These are phyloP conservation scores for Murraya koenigii DNA, from an alignment of 345 rosid genomes.

Conservation along the genomic window DNA sequence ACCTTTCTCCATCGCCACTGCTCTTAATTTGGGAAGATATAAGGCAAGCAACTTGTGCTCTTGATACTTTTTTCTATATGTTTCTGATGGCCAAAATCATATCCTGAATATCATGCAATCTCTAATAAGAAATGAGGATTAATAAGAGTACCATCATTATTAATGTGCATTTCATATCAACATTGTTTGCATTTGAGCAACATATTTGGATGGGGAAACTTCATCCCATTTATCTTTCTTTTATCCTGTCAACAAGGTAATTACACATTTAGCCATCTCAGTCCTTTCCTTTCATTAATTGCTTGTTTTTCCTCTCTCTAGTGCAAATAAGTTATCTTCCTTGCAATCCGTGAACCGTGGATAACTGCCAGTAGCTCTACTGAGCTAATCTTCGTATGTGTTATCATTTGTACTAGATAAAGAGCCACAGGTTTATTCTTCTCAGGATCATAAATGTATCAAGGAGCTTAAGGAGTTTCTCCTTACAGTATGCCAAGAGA, in stretches of 20 bases:
- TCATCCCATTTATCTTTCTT: neutral
- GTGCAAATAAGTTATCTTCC: neutral
- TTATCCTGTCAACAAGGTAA: neutral
- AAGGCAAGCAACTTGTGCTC: conserved; percentile 43
- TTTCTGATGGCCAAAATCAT: neutral
- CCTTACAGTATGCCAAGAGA: conserved; percentile 50
- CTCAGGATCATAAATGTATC: conserved; percentile 62
- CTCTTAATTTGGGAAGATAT: conserved; percentile 73
- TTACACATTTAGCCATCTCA: neutral
- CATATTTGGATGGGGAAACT: neutral
- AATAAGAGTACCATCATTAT: neutral
- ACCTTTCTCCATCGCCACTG: conserved; percentile 58
- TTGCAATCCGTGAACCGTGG: neutral
- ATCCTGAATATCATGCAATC: neutral
- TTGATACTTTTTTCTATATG: neutral
- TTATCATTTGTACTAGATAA: neutral
- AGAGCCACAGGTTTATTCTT: neutral
- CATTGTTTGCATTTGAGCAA: neutral
- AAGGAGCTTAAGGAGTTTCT: conserved; percentile 62
- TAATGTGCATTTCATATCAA: neutral
- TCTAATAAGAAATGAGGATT: neutral
- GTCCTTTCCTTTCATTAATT: neutral
- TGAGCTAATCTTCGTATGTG: neutral
- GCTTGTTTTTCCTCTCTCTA: neutral
- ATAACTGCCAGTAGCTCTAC: neutral